Evolutionary conservation across 805 yeast genomes (phyloP).

Genomic region (Starmerella sirachaensis): DNA sequence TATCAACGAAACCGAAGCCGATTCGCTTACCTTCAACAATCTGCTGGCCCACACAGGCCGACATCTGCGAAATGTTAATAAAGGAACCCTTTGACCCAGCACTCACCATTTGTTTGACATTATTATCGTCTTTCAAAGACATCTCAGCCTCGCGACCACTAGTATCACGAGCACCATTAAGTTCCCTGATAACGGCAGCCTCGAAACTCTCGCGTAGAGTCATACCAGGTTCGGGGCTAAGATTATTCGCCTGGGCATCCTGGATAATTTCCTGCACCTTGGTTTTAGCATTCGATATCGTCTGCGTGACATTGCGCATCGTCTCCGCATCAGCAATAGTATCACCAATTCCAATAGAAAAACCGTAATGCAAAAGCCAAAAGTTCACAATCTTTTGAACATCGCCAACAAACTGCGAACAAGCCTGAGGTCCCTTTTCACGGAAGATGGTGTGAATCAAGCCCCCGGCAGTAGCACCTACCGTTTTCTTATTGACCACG

Average conservation of each 20-base stretch:
- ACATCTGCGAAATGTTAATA: constrained; percentile 97
- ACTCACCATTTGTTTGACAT: constrained; percentile 97
- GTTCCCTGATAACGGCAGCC: constrained; percentile 86
- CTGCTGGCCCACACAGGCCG: constrained; percentile 99
- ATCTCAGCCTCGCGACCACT: constrained; percentile 98
- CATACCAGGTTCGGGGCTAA: constrained; percentile 99
- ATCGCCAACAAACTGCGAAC: constrained; percentile 83
- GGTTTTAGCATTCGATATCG: constrained; percentile 83
- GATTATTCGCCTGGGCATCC: constrained; percentile 78
- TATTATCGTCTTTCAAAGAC: constrained; percentile 83
- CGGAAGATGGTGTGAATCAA: constrained; percentile 93
- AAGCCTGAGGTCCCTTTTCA: constrained; percentile 85
- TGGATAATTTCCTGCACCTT: constrained; percentile 88
- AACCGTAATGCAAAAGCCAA: constrained; percentile 94
- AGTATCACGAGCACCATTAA: constrained; percentile 97
- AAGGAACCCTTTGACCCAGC: constrained; percentile 99
- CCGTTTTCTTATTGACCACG: constrained; percentile 95
- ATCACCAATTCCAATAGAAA: constrained; percentile 99
- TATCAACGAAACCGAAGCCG: constrained; percentile 91
- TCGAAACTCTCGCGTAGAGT: constrained; percentile 96
- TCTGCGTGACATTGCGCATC: constrained; percentile 84
- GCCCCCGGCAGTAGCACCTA: constrained; percentile 98
- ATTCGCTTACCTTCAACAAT: constrained; percentile 99
- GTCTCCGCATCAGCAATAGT: constrained; percentile 97
- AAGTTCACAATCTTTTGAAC: constrained; percentile 91